Percentiles rank a stretch among this genome's conserved stretches.
phyloP scores from a whole-genome alignment of 169 alveolate genomes.

The Eimeria brunetti region DNA sequence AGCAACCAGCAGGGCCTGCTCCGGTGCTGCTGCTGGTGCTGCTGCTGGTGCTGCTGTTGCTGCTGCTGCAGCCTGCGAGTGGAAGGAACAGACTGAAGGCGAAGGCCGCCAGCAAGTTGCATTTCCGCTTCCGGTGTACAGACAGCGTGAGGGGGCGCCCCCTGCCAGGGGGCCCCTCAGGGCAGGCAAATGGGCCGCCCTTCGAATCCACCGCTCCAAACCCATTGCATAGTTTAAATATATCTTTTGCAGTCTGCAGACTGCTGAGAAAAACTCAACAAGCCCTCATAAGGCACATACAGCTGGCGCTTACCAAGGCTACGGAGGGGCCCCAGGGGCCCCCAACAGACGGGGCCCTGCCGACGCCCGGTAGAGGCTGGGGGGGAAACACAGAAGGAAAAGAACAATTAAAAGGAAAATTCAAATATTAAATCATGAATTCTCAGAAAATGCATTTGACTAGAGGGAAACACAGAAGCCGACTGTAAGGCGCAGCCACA shows the following conservation, averaged over 20 bases:
- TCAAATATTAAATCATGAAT: neutral
- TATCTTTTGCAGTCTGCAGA: neutral
- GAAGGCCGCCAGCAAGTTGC: neutral
- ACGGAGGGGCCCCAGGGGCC: neutral
- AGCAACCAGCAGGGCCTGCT: neutral
- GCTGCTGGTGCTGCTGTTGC: too few relatives aligned
- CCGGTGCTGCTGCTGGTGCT: neutral
- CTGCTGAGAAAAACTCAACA: neutral
- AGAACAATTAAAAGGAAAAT: neutral
- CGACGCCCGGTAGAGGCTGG: neutral
- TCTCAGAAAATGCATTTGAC: neutral
- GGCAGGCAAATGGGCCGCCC: neutral
- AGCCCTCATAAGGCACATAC: neutral
- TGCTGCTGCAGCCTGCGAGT: neutral
- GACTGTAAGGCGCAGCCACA: neutral
- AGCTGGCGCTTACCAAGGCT: neutral
- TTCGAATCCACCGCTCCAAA: neutral
- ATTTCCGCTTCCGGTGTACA: neutral
- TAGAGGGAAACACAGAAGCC: neutral
- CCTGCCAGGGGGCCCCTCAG: constrained; percentile 13
- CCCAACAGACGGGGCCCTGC: neutral
- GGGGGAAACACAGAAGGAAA: neutral
- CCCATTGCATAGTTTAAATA: neutral
- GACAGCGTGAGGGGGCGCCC: neutral
- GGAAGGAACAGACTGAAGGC: neutral